Base-by-base conservation (phyloP, 1,284 basidiomycete genomes). In the Prillingera fragicola region DNA sequence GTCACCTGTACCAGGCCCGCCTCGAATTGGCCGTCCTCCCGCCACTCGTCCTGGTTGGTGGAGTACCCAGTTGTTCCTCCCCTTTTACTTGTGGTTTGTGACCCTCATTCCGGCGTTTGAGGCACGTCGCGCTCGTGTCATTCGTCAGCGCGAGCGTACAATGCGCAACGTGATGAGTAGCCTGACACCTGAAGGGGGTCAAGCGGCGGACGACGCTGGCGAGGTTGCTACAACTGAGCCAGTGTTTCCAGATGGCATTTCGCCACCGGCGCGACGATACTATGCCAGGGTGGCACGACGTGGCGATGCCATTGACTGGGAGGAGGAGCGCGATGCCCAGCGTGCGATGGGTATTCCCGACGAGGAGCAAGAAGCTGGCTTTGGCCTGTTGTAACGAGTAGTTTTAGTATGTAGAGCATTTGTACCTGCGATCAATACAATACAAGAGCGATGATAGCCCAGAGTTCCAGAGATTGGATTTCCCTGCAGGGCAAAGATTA, bases 281-380 rank as follows among this genome's bases (percentile, higher is more conserved):
- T 70, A 65, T 38, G 36, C 47, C 4, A 41, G 65, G 13, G 62
- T 67, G 4, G 45, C 60, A 22, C 46, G 39, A 8, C 39, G 57
- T 4, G 54, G 59, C 1, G 65, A 68, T 44, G 56, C 59, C 22
- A 67, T 70, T 22, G 67, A 70, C 51, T 70, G 67, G 67, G 67
- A 70, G 28, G 68, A 69, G 47, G 68, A 69, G 55, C 41, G 67
- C 22, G 67, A 63, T 29, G 62, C 63, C 13, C 62, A 67, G 55
- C 41, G 59, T 35, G 63, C 59, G 5, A 53, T 67, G 54, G 63
- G 61, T n/a, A 42, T 62, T 15, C 55, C 48, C 3, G 57, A 65
- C 27, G 56, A 63, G 25, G 60, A 64, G 19, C 56, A 56, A 31
- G 56, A 54, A 14, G 41, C 26, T 33, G 31, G 19, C 18, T 41